Evolutionary conservation across 805 yeast genomes (phyloP).

Genomic region (Hemisphaericaspora nanyangensis): DNA sequence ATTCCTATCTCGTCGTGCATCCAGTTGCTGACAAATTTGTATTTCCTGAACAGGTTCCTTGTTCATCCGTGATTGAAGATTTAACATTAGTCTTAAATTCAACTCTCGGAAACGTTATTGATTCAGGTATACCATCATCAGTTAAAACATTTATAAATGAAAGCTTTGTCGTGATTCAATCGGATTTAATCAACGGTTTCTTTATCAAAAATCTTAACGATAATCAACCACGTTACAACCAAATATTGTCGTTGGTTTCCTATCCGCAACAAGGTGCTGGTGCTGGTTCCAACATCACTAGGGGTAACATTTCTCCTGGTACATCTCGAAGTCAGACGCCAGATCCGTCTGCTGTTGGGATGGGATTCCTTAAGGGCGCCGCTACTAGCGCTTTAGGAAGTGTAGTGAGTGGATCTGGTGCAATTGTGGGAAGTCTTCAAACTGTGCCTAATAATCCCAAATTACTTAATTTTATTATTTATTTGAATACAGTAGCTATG

Average conservation of each 20-base stretch:
- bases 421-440: slow-evolving; percentile 18
- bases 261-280: slow-evolving; percentile 3
- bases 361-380: slow-evolving; percentile 43
- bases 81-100: slow-evolving; percentile 68
- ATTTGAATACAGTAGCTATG: slow-evolving; percentile 68
- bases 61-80: slow-evolving; percentile 86
- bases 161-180: slow-evolving; percentile 56
- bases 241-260: slow-evolving; percentile 19
- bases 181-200: slow-evolving; percentile 57
- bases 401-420: slow-evolving; percentile 30
- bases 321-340: slow-evolving; percentile 33
- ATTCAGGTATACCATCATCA: slow-evolving; percentile 63
- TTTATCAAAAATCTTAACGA: slow-evolving; percentile 31
- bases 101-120: slow-evolving; percentile 59
- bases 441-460: slow-evolving; percentile 39
- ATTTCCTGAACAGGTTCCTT: slow-evolving; percentile 58
- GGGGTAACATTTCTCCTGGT: slow-evolving; percentile 12
- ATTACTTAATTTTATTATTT: slow-evolving; percentile 57
- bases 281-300: too few species aligned
- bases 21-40: slow-evolving; percentile 4
- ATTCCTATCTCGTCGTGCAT: slow-evolving; percentile 28
- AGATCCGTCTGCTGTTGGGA: slow-evolving; percentile 19
- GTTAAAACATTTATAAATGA: slow-evolving; percentile 53
- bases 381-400: slow-evolving; percentile 43
- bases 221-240: slow-evolving; percentile 40